phyloP scores from a whole-genome alignment of 805 yeast species.

The Monosporozyma unispora region DNA sequence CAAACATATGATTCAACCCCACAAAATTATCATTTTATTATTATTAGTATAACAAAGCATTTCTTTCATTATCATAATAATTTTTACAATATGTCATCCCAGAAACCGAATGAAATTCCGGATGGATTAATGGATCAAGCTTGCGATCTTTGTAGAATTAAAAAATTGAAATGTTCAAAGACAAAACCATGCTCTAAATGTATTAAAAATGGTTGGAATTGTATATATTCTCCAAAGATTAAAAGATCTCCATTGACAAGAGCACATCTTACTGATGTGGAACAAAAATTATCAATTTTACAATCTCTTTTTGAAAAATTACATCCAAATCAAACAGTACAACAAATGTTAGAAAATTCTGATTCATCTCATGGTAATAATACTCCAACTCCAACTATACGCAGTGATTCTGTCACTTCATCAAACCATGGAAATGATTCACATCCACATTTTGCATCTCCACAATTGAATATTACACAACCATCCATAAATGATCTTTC shows the following conservation, averaged over 20 bases:
- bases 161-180: constrained; percentile 75
- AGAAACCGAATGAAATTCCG: background rate
- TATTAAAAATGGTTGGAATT: constrained; percentile 58
- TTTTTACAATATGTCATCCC: background rate
- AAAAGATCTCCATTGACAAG: constrained; percentile 76
- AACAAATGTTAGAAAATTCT: constrained; percentile 16
- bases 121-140: constrained; percentile 18
- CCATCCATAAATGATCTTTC: no score
- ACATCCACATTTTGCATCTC: background rate
- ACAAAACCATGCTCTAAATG: constrained; percentile 76
- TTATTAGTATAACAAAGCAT: background rate
- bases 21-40: background rate
- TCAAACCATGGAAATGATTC: background rate
- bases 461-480: background rate
- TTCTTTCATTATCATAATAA: no score
- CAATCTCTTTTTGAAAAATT: constrained; percentile 38
- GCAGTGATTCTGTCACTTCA: background rate
- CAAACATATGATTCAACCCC: background rate
- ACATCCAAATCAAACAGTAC: constrained; percentile 41
- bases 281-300: constrained; percentile 41
- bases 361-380: background rate
- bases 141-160: constrained; percentile 76
- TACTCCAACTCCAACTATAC: background rate
- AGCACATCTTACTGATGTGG: constrained; percentile 70
- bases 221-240: constrained; percentile 69